Evolutionary conservation across 352 stramenopile genomes (phyloP), one percentile per base, ranked within the genome.

Genomic region (Globisporangium uncinulatum): DNA sequence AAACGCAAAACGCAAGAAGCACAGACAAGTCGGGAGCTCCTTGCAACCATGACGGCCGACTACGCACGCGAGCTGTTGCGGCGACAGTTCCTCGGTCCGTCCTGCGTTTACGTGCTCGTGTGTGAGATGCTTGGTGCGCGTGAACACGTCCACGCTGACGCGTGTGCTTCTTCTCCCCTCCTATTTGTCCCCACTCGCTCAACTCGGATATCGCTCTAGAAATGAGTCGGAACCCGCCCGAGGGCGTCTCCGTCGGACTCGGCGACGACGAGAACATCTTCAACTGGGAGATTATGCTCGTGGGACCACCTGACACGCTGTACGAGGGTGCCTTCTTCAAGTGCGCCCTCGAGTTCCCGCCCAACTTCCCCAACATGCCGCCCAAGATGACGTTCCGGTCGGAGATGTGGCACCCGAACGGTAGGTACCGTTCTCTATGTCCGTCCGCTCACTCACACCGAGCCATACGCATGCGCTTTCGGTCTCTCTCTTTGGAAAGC

Each of bases 371-470:
- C 46, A 99, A 99, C 76, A 98, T 97, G 86, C 97, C 97, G 42
- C 95, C 95, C 20, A 97, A 95, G 59, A 99, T 99, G 96, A 99
- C 89, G 24, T 99, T 99, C 74, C 88, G 88, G 51, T 98, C 95
- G 36, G 94, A 99, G 71, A 99, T 99, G 93, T 99, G 96, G 95
- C 97, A 99, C 71, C 97, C 97, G 8, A 99, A 99, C 66, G 88
- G 92, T 97, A 51, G 21, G 78, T 70, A 34, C 32, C 4, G 1
- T 37, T 29, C 24, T 29, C 24, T 4, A 1, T 29, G 24, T 29
- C 24, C 24, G 24, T 29, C 24, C 24, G 24, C 24, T 29, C 24
- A 29, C 24, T 29, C 24, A 1, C 24, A 29, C 24, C 24, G 4
- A 29, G 24, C 24, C 24, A 29, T 4, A 1, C 24, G 24, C 24